These are phyloP conservation scores for Pyrenula massariospora DNA, from an alignment of 495 filamentous ascomycete genomes.

Conservation along the genomic window DNA sequence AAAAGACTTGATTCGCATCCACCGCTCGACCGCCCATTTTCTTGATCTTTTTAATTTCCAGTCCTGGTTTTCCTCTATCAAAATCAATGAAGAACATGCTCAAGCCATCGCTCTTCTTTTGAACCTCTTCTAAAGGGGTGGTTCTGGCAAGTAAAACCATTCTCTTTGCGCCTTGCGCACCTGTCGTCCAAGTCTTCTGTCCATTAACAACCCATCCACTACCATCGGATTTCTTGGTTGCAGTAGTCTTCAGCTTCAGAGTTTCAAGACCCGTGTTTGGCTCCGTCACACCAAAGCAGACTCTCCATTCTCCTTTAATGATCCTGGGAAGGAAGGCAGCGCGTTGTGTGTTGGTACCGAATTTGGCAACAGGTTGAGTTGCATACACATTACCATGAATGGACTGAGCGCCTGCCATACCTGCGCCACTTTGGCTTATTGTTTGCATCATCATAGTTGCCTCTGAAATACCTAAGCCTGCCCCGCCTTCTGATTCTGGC, in stretches of 20 bases:
- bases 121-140: conserved; percentile 50
- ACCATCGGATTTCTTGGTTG: conserved; percentile 29
- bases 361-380: conserved; percentile 63
- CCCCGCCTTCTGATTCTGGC: conserved; percentile 58
- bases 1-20: conserved; percentile 79
- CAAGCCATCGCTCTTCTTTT: conserved; percentile 56
- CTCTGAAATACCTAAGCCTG: conserved; percentile 61
- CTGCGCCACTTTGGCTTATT: conserved; percentile 64
- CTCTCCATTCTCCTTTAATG: conserved; percentile 54
- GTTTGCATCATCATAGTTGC: conserved; percentile 82
- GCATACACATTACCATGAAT: conserved; percentile 73
- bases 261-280: conserved; percentile 66
- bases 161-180: conserved; percentile 61
- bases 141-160: conserved; percentile 74
- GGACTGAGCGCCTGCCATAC: conserved; percentile 65
- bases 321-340: conserved; percentile 52
- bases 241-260: conserved; percentile 51
- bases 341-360: conserved; percentile 49
- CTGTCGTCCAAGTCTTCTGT: conserved; percentile 79
- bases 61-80: conserved; percentile 37
- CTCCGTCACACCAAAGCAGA: conserved; percentile 60
- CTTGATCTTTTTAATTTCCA: conserved; percentile 59
- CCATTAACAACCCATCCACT: conserved; percentile 52
- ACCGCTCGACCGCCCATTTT: conserved; percentile 74
- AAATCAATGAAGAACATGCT: conserved; percentile 70